Base-by-base conservation (phyloP, 345 rosid genomes). In the Ceriops zippeliana region DNA sequence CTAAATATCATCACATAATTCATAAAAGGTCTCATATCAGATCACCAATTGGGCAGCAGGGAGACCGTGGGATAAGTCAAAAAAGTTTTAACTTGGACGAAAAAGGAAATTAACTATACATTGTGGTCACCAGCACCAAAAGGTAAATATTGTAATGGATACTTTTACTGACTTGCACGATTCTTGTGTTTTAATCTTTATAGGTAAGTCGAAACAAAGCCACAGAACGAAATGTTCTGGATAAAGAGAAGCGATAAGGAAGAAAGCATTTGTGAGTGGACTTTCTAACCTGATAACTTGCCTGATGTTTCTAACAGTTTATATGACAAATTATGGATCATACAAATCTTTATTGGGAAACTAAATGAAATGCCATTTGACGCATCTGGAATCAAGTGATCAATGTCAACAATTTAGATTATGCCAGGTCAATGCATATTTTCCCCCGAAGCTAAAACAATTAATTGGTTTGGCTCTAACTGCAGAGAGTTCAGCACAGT, bases 201-300 rank as follows among this genome's bases (percentile, higher is more conserved):
- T 87, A 92, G 96, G 98, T 60, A 89, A 83, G 70, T 82, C 81
- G 78, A 85, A 76, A n/a, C 76, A 75, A 81, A 84, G 68, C 74
- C 90, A 90, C 76, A 74, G 74, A 7, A 22, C 47, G 31, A 85
- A 81, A 65, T 86, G 96, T 79, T 72, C 73, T 32, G 77, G 58
- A 47, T 80, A 64, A 79, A 63, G 54, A 20, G 58, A 46, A 54
- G 46, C 59, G 9, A 61, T 13, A 17, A 6, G 66, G 62, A 24
- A 65, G 60, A 35, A 28, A 30, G 38, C 34, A 20, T 15, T 62
- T 63, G 42, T 6, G 49, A 0, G 58, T 67, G 70, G 54, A 68
- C 51, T 70, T 56, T 61, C 62, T 22, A 26, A 19, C 5, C 11
- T 71, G 67, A 49, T 38, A 32, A 27, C 65, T 52, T 70, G 8